These are phyloP conservation scores for Globisporangium lucens DNA, from an alignment of 352 stramenopile species.

Conservation along the genomic window DNA sequence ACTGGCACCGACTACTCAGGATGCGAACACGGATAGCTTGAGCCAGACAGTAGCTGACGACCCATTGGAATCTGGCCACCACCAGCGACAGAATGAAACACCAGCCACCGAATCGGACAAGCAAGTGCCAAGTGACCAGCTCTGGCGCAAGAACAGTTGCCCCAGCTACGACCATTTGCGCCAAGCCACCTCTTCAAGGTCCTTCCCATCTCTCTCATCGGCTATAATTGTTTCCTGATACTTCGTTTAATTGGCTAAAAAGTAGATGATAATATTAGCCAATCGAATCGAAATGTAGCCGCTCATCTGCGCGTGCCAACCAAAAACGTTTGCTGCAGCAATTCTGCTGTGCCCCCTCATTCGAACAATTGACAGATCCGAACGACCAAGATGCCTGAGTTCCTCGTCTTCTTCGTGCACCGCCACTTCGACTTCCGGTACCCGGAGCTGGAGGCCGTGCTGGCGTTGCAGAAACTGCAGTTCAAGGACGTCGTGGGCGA, in stretches of 20 bases:
- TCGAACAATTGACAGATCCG: neutral
- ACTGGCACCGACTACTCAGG: neutral
- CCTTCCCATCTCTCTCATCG: constrained; percentile 6
- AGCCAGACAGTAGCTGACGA: neutral
- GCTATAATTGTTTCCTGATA: neutral
- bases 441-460: constrained; percentile 72
- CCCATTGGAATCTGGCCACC: neutral
- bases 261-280: neutral
- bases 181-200: neutral
- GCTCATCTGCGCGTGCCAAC: constrained; percentile 3
- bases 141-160: constrained; percentile 11
- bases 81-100: neutral
- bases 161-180: neutral
- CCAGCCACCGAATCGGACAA: neutral
- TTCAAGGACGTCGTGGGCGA: constrained; percentile 31
- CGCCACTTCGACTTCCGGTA: constrained; percentile 83
- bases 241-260: neutral
- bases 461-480: constrained; percentile 54
- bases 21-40: neutral
- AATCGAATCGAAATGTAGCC: constrained; percentile 5
- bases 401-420: constrained; percentile 82
- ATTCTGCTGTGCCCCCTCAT: neutral
- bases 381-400: constrained; percentile 42
- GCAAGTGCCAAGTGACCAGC: neutral
- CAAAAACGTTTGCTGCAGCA: constrained; percentile 1